Evolutionary conservation across 768 basidiomycete species (phyloP), one percentile per base, ranked within the genome.

Genomic region (Mycena capillaripes): DNA sequence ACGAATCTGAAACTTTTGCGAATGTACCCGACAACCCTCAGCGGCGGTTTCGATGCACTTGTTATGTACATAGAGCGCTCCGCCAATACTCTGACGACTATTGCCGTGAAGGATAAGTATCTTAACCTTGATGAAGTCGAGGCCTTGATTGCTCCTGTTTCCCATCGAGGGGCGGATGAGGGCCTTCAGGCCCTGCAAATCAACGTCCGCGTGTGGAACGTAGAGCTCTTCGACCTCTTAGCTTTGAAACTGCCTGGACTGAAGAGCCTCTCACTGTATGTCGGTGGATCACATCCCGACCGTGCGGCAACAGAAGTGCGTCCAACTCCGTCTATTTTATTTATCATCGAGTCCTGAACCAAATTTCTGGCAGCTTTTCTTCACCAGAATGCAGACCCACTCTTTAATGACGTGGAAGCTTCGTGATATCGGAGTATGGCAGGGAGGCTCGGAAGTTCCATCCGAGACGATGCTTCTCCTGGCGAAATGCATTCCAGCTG

Each of bases 81-180:
- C 1, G 75, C 80, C 2, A 57, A 77, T 0, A 83, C 83, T 1
- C 75, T 89, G 27, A 79, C 74, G 14, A 75, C 73, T 0, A 76
- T 89, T 1, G 79, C 76, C 10, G 81, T 89, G 23, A 79, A 84
- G 38, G 86, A 86, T 67, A 83, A 85, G 1, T 87, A 86, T 72
- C 77, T 87, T 4, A 73, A 79, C 17, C 72, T 73, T 2, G 74
- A 79, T 8, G 85, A 87, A 61, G 75, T 83, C 17, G 63, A 46
- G 14, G 52, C 69, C 25, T 61, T 79, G 46, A 71, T 73, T 21
- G 17, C 69, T 17, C 64, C 63, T 56, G 67, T 79, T 46, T 46
- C 71, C 12, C 73, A 76, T 56, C 74, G 76, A 3, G 50, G 71
- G 2, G 60, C 68, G 21, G 67, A 74, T 17, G 42, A 66, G 6